Evolutionary conservation across 805 yeast species (phyloP), one percentile per base, ranked within the genome.

Genomic region (Naumovozyma castellii): DNA sequence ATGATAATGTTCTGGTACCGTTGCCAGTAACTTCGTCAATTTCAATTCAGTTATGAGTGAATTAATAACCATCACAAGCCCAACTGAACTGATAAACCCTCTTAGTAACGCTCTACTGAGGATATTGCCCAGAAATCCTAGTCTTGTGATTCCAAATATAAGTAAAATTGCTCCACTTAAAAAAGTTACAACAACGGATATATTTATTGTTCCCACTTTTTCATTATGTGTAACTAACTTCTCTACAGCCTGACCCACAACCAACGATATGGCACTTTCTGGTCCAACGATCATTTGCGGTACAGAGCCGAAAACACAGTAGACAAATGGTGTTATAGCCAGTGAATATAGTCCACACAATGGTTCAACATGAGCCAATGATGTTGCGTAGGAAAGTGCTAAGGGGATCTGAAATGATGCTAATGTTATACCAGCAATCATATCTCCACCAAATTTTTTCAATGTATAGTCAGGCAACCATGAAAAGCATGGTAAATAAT

Each of bases 381-480:
- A 79, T 0, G 85, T 79, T 3, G 95, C 92, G 53, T 82, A 82
- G 0, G 73, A 68, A 36, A 68, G 47, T 45, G 87, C 81, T 39
- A 90, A 66, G 1, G 98, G 97, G 36, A 90, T 76, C 57, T 88
- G 97, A 61, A 87, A 90, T 3, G 92, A 80, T 0, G 95, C 96
- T 28, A 88, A 60, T 0, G 97, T 79, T 3, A 86, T 52, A 0
- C 98, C 97, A 2, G 96, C 94, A 14, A 81, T 61, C 6, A 84
- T 53, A 54, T 90, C 98, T 16, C 76, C 71, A 2, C 73, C 18
- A 33, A 79, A 51, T 36, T 59, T 61, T 1, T 50, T 38, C 13
- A 41, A 12, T 1, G 51, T 51, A 46, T 83, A 83, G 5, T 69
- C 51, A 4, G 74, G 72, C n/a, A 79, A 45, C 92, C 92, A 83